phyloP scores from a whole-genome alignment of 116 monocot genomes.

The Phalaenopsis hybrid region DNA sequence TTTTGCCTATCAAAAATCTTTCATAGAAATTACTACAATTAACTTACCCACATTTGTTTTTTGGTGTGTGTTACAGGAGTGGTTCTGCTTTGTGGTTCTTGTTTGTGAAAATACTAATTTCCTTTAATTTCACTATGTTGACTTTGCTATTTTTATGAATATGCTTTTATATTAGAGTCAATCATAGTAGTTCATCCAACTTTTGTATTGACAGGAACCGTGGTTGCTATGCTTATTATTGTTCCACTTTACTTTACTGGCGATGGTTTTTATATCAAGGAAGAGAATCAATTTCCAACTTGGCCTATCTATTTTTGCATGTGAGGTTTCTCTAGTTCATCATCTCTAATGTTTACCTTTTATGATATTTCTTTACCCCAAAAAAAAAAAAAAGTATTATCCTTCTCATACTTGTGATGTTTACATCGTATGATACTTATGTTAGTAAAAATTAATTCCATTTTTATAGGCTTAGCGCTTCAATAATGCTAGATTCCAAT shows the following conservation, averaged over 20 bases:
- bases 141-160: neutral
- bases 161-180: neutral
- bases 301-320: slow-evolving; percentile 35
- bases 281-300: slow-evolving; percentile 48
- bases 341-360: slow-evolving; percentile 1
- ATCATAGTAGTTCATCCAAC: neutral
- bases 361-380: neutral
- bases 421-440: neutral
- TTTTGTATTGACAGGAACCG: slow-evolving; percentile 34
- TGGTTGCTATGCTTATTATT: slow-evolving; percentile 49
- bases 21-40: too few relatives aligned
- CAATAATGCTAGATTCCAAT: neutral
- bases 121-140: neutral
- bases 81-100: too few relatives aligned
- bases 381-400: too few relatives aligned
- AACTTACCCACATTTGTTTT: too few relatives aligned
- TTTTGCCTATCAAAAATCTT: too few relatives aligned
- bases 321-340: slow-evolving; percentile 27
- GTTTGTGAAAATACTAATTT: too few relatives aligned
- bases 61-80: too few relatives aligned
- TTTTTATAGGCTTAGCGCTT: neutral
- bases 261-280: slow-evolving; percentile 38
- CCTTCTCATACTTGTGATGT: neutral
- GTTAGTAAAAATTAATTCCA: neutral
- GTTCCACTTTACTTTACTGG: slow-evolving; percentile 35